Percentiles rank a stretch among this genome's conserved stretches.
These are phyloP conservation scores for Pyropia yezoensis DNA, from an alignment of 23 red algal genomes.

Conservation along the genomic window DNA sequence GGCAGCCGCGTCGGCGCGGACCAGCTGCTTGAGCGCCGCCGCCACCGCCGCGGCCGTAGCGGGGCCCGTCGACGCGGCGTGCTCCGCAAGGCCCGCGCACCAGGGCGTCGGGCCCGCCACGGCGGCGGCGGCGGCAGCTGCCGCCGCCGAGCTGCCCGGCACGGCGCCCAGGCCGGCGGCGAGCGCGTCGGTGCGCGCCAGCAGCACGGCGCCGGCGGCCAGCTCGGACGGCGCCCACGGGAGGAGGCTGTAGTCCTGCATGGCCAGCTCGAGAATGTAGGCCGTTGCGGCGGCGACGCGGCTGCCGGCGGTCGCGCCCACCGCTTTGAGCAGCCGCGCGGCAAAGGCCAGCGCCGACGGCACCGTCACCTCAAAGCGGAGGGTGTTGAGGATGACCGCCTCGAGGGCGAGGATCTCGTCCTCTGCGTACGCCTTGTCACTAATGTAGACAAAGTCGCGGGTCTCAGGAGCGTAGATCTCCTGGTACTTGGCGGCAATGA, in stretches of 20 bases:
- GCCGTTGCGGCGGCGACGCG: conserved; percentile 14
- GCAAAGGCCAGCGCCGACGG: conserved; percentile 78
- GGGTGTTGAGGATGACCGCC: conserved; percentile 76
- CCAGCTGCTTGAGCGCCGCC: background rate
- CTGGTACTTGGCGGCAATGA: conserved; percentile 96
- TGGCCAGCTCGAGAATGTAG: conserved; percentile 79
- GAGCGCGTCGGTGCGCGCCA: conserved; percentile 7
- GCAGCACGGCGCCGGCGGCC: conserved; percentile 23
- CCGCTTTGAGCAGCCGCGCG: conserved; percentile 62
- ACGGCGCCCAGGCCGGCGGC: conserved; percentile 26
- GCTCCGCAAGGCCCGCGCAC: conserved; percentile 36
- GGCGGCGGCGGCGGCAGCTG: background rate
- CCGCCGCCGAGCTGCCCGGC: background rate
- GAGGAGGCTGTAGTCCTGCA: conserved; percentile 59
- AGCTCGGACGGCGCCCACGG: conserved; percentile 40
- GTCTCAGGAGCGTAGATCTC: conserved; percentile 94
- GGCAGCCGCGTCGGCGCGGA: conserved; percentile 10
- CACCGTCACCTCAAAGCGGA: conserved; percentile 87
- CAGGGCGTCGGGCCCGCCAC: background rate
- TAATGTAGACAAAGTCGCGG: conserved; percentile 96
- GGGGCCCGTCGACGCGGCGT: conserved; percentile 1
- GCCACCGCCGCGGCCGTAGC: too few relatives aligned
- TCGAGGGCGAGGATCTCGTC: conserved; percentile 91
- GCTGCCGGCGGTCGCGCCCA: conserved; percentile 11
- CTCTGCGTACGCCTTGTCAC: conserved; percentile 79